Evolutionary conservation across 2,329 filamentous ascomycete species (phyloP), one percentile per base, ranked within the genome.

Genomic region (Remersonia thermophila): DNA sequence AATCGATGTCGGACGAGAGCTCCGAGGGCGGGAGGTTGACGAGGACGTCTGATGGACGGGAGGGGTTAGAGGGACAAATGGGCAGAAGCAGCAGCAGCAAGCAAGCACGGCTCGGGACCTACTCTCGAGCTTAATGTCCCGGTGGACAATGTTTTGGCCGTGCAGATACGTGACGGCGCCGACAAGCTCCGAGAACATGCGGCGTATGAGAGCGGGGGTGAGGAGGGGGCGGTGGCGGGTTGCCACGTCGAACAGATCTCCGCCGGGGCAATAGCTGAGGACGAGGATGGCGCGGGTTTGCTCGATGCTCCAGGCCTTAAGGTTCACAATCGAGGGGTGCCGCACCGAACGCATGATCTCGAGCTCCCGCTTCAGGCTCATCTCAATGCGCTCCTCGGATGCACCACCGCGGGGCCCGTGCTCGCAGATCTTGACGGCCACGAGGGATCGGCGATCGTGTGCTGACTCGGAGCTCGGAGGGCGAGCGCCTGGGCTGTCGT

Each of bases 401-500:
- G 87, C 89, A 31, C 89, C 89, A 35, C 91, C 91, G 16, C 84
- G 84, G 1, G 91, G 89, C 3, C 89, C 91, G 59, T 94, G 86
- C 57, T 95, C 85, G 54, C 93, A 89, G 30, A 98, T 77, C 59
- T 98, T 98, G 53, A 98, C 77, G 2, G 91, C 91, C 3, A 96
- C 91, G 11, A 98, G 65, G 35, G 83, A 83, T 51, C 80, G 82
- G n/a, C 78, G 76, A 44, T 83, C 66, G 32, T 75, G 66, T 28
- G 52, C 58, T 37, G 45, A 47, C n/a, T 41, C 54, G 52, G 53
- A 45, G 2, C 51, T 51, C 9, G 50, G 36, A 2, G 43, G 39
- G 56, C 59, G 44, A 53, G 60, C 53, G 45, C 46, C 58, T 50
- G 49, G 51, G 39, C 49, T 54, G 45, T 36, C 41, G 3, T 44